Evolutionary conservation across 192 early-diverging fungal genomes (phyloP).

Genomic region (Gonapodya prolifera): DNA sequence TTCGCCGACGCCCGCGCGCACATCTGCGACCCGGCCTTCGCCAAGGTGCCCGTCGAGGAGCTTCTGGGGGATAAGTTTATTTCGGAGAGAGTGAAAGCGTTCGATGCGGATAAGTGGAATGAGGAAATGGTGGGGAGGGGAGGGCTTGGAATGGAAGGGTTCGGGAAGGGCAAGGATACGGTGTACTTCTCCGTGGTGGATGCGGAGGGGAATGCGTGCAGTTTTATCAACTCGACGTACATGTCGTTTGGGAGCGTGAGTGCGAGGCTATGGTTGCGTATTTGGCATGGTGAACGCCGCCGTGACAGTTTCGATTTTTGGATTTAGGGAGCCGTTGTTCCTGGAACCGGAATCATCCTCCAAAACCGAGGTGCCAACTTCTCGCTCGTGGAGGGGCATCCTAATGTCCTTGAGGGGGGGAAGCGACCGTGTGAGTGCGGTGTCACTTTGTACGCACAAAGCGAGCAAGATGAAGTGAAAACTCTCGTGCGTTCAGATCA

Average conservation of each 20-base stretch:
- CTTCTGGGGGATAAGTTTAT: constrained; percentile 47
- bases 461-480: too few relatives aligned
- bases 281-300: too few relatives aligned
- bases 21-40: constrained; percentile 50
- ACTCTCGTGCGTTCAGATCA: too few relatives aligned
- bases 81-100: constrained; percentile 32
- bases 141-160: too few relatives aligned
- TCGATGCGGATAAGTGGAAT: constrained; percentile 23
- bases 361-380: constrained; percentile 61
- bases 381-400: constrained; percentile 35
- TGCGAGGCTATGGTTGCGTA: too few relatives aligned
- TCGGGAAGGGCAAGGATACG: too few relatives aligned
- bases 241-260: neutral
- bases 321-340: constrained; percentile 34
- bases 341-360: constrained; percentile 49
- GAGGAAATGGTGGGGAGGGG: constrained; percentile 32
- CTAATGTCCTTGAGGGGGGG: constrained; percentile 48
- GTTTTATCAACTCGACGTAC: constrained; percentile 39
- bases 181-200: constrained; percentile 67
- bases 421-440: too few relatives aligned
- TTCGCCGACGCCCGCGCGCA: constrained; percentile 60
- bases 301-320: constrained; percentile 18
- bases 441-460: too few relatives aligned
- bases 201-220: constrained; percentile 65
- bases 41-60: constrained; percentile 31